Evolutionary conservation across 441 rosid species (phyloP), one percentile per base, ranked within the genome.

Genomic region (Cnidoscolus chayamansa): DNA sequence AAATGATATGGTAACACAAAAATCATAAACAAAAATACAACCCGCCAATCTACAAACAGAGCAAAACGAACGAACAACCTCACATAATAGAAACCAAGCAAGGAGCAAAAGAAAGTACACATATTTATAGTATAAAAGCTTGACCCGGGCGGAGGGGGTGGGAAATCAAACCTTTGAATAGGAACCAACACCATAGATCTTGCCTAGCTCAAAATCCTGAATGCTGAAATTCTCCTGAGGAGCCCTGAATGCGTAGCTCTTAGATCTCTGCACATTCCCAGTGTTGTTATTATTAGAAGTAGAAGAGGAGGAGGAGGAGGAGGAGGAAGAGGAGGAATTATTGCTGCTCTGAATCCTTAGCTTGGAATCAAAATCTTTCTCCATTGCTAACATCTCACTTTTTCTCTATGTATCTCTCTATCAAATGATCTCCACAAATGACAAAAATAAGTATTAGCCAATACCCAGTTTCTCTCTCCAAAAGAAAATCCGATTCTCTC

Each of bases 181-280:
- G 74, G 98, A 96, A 75, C 98, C 99, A 81, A 96, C 99, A 65
- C 99, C 98, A 77, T 96, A 96, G 93, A 96, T 96, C 97, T 96
- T 96, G 79, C 96, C 98, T 63, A 93, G 86, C 78, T 96, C 99
- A 76, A 96, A 96, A 85, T 96, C 96, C 75, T 89, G 92, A 71
- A 88, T 83, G 20, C 84, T 82, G 82, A 90, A 93, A 87, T 84
- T 92, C 84, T 91, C 99, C 82, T 93, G 99, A 19, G 99, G 99
- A 78, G 99, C 98, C 77, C 92, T 94, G 78, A 96, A 96, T 0
- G 97, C 87, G 79, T 90, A 93, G 87, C 93, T 91, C 76, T 90
- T 93, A 82, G 97, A 89, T 89, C 87, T 90, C 79, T 82, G 89
- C 19, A 83, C 82, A 68, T 31, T 79, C 63, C 63, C 82, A 64